Conservation (phyloP, 805 yeast species). For the Saccharomyces kudriavzevii region DNA sequence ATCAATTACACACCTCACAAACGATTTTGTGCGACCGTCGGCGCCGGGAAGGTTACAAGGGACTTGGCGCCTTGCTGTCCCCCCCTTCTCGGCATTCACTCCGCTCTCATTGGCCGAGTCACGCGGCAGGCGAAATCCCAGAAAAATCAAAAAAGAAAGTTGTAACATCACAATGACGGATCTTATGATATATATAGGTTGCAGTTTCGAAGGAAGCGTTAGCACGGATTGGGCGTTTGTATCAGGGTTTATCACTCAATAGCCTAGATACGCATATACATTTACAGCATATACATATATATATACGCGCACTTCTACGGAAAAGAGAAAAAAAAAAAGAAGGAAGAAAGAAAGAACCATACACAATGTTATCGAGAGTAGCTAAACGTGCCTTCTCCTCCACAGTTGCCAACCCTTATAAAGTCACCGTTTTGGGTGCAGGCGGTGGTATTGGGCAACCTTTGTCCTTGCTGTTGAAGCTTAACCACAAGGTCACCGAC, state of each 20-base stretch:
- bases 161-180: not conserved
- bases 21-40: not conserved
- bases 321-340: not conserved
- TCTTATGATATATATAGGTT: not conserved
- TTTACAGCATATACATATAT: not conserved
- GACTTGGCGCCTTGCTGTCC: not conserved
- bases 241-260: not conserved
- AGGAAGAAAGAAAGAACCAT: not conserved
- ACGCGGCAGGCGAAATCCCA: not conserved
- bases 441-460: constrained; percentile 96
- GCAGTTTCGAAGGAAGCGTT: not conserved
- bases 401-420: constrained; percentile 58
- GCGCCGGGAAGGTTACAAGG: not conserved
- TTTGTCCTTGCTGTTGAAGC: constrained; percentile 70
- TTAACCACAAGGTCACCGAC: constrained; percentile 80
- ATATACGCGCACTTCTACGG: not conserved
- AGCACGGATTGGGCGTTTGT: not conserved
- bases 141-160: not conserved
- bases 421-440: constrained; percentile 76
- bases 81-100: not conserved
- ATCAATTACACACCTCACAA: not conserved
- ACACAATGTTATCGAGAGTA: constrained; percentile 46
- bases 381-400: constrained; percentile 62
- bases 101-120: not conserved
- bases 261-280: not conserved